Base-by-base conservation (phyloP, 768 basidiomycete species). In the Lanmaoa pseudosensibilis region DNA sequence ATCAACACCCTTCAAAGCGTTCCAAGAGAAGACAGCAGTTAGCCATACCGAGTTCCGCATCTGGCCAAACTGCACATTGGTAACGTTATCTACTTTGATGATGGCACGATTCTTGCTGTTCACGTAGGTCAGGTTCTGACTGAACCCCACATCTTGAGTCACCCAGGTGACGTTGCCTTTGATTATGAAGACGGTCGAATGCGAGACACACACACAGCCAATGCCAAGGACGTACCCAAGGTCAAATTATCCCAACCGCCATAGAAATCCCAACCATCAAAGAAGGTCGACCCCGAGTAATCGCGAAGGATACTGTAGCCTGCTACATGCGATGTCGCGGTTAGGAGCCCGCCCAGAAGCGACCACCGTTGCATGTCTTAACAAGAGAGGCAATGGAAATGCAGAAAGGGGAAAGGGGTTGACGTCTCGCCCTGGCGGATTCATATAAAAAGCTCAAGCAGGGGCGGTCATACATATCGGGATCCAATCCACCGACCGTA, bases 21-120 rank as follows among this genome's bases (percentile, higher is more conserved):
- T 19, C 46, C n/a, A 16, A 27, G 7, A 38, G 25, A 27, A 23
- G 44, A 41, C 41, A 12, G 23, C 4, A 34, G 3, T 10, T 1
- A 23, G n/a, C 4, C 52, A 2, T 55, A 90, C 88, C 30, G 88
- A 80, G 60, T 85, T 82, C 40, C 90, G 75, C 58, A 83, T 78
- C 43, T 81, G 64, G 53, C 78, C 78, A 25, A 68, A 70, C 16
- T 75, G 70, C 2, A 90, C 79, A 44, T 77, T 77, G 12, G 83
- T 83, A 9, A 73, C 71, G 64, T 90, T 90, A 75, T 92, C 90
- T 7, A 92, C 90, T 63, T 80, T 84, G 47, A 94, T 74, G 58
- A 94, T 78, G 6, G 84, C 86, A 52, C 85, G 82, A 8, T 87
- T 84, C 1, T 78, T 77, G 41, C 63, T 63, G 59, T 87, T 85